Conservation (phyloP, 495 filamentous ascomycete species). For the Xylaria grammica region DNA sequence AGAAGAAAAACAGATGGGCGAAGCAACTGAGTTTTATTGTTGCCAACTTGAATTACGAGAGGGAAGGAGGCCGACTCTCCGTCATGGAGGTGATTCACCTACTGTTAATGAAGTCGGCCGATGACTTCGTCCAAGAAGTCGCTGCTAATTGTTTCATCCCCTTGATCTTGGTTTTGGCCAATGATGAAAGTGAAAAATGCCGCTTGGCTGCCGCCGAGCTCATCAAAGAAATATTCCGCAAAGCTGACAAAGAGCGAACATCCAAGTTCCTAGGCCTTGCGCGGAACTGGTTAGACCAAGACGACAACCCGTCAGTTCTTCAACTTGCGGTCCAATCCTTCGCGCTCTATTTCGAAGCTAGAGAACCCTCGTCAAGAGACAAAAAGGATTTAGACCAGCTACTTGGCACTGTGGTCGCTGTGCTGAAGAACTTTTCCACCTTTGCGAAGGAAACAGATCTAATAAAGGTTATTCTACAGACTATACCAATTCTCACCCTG, state of each 20-base stretch:
- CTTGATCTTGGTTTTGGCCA: conserved; percentile 80
- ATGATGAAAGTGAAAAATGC: conserved; percentile 87
- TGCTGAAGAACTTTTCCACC: conserved; percentile 52
- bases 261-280: conserved; percentile 71
- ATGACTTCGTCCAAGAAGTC: conserved; percentile 81
- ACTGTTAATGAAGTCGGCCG: conserved; percentile 78
- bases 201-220: conserved; percentile 81
- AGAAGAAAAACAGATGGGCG: conserved; percentile 80
- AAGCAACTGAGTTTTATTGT: conserved; percentile 90
- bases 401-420: conserved; percentile 46
- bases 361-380: conserved; percentile 58
- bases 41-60: conserved; percentile 87
- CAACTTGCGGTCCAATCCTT: conserved; percentile 80
- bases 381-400: conserved; percentile 63
- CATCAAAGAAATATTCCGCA: conserved; percentile 77
- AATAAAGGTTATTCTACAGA: conserved; percentile 74
- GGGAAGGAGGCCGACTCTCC: conserved; percentile 84
- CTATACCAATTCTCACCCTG: conserved; percentile 70
- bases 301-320: conserved; percentile 68
- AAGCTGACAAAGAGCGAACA: conserved; percentile 74
- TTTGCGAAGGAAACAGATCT: conserved; percentile 69
- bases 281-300: conserved; percentile 76
- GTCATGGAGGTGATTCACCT: conserved; percentile 89
- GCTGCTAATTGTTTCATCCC: conserved; percentile 83
- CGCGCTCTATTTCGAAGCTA: conserved; percentile 78